Evolutionary conservation across 1,284 basidiomycete genomes (phyloP).

Genomic region (Retiboletus flavoniger): DNA sequence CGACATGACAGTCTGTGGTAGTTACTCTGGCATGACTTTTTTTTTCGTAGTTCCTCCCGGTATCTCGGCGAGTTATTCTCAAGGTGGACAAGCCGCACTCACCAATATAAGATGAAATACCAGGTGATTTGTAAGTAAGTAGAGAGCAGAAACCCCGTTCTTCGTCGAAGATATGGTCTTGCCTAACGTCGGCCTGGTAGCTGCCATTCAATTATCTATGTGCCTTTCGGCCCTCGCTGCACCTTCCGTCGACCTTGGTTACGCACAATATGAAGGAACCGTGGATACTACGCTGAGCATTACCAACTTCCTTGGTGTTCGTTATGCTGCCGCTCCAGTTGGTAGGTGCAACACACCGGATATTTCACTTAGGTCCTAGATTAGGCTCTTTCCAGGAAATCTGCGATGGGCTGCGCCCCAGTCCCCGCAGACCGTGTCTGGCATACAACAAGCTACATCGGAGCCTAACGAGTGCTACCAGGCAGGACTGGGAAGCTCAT

Average conservation of each 20-base stretch:
- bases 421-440: conserved; percentile 16
- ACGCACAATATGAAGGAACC: conserved; percentile 34
- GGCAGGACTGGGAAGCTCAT: not conserved
- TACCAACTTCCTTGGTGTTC: conserved; percentile 35
- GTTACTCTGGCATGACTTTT: not conserved
- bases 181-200: not conserved
- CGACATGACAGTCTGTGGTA: not conserved
- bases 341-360: conserved; percentile 19
- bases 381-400: conserved; percentile 17
- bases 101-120: not conserved
- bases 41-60: not conserved
- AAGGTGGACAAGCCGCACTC: not conserved
- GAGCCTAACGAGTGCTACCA: conserved; percentile 23
- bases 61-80: not conserved
- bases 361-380: not conserved
- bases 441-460: conserved; percentile 24
- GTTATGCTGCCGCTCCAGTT: conserved; percentile 35
- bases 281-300: conserved; percentile 20
- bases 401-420: conserved; percentile 30
- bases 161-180: conserved; percentile 1
- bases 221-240: not conserved
- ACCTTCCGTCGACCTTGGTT: conserved; percentile 24
- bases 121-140: not conserved
- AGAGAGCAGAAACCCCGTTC: not conserved
- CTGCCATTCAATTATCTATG: not conserved